These are phyloP conservation scores for Coriolopsis trogii DNA, from an alignment of 1,284 basidiomycete species.

Conservation along the genomic window DNA sequence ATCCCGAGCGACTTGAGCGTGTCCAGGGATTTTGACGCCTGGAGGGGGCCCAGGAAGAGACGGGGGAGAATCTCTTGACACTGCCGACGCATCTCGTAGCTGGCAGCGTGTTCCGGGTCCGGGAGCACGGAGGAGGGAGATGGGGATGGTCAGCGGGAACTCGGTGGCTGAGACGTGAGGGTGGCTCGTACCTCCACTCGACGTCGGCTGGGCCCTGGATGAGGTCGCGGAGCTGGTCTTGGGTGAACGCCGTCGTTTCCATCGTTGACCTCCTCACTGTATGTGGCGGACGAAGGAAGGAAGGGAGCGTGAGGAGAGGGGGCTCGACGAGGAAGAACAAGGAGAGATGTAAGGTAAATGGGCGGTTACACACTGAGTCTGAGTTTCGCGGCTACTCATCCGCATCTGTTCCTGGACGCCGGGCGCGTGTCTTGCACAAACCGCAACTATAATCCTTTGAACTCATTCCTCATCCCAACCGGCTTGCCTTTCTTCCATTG, in stretches of 20 bases:
- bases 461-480: background rate
- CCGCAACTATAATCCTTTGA: too few species aligned
- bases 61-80: slow-evolving; percentile 91
- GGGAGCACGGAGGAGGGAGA: too few species aligned
- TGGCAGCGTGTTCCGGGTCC: too few species aligned
- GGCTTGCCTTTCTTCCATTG: background rate
- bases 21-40: slow-evolving; percentile 80
- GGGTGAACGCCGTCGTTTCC: slow-evolving; percentile 23
- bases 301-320: background rate
- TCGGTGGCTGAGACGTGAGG: too few species aligned
- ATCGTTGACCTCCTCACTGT: slow-evolving; percentile 11
- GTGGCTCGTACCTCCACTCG: slow-evolving; percentile 67
- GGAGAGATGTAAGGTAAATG: slow-evolving; percentile 8
- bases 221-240: slow-evolving; percentile 62
- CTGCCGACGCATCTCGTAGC: slow-evolving; percentile 94
- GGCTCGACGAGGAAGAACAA: slow-evolving; percentile 1
- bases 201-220: slow-evolving; percentile 77
- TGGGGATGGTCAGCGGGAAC: too few species aligned
- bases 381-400: too few species aligned
- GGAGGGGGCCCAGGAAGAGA: slow-evolving; percentile 86
- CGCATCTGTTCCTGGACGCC: too few species aligned
- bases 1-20: slow-evolving; percentile 67
- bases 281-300: background rate
- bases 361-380: background rate
- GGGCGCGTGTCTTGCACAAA: too few species aligned